A percentile compares a stretch with the other conserved stretches of the same genome.
phyloP scores from a whole-genome alignment of 2,329 filamentous ascomycete species.

The Elsinoe fawcettii region DNA sequence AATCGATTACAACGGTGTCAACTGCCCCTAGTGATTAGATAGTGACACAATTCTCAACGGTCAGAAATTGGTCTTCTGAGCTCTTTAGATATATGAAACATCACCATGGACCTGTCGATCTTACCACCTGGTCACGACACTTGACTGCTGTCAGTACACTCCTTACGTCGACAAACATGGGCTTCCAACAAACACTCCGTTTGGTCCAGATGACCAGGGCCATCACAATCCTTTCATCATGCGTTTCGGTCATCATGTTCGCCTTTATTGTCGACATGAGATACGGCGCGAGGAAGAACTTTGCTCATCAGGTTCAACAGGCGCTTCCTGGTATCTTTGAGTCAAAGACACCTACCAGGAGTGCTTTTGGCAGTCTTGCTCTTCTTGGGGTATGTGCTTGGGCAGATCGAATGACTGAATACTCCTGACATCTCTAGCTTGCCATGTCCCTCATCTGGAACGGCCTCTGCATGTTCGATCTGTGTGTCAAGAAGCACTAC shows the following conservation, averaged over 20 bases:
- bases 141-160: slow-evolving; percentile 4
- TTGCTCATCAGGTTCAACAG: background rate
- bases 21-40: slow-evolving; percentile 15
- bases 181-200: slow-evolving; percentile 14
- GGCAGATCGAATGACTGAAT: too few relatives aligned
- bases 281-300: slow-evolving; percentile 4
- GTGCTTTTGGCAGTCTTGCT: slow-evolving; percentile 14
- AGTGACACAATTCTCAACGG: slow-evolving; percentile 15
- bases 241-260: slow-evolving; percentile 15
- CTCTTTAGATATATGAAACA: slow-evolving; percentile 14
- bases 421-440: slow-evolving; percentile 1
- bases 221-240: slow-evolving; percentile 11
- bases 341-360: background rate
- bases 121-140: slow-evolving; percentile 4
- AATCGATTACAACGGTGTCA: slow-evolving; percentile 14
- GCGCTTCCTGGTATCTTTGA: slow-evolving; percentile 11
- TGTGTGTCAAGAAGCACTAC: slow-evolving; percentile 15
- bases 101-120: background rate
- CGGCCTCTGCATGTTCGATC: slow-evolving; percentile 14
- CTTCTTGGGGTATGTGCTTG: slow-evolving; percentile 10
- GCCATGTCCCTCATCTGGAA: slow-evolving; percentile 14
- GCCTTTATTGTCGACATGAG: slow-evolving; percentile 12
- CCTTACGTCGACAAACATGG: slow-evolving; percentile 9
- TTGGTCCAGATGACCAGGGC: slow-evolving; percentile 14
- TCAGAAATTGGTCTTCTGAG: slow-evolving; percentile 6